These are phyloP conservation scores for Neocucurbitaria cava DNA, from an alignment of 2,329 filamentous ascomycete species.

Conservation along the genomic window DNA sequence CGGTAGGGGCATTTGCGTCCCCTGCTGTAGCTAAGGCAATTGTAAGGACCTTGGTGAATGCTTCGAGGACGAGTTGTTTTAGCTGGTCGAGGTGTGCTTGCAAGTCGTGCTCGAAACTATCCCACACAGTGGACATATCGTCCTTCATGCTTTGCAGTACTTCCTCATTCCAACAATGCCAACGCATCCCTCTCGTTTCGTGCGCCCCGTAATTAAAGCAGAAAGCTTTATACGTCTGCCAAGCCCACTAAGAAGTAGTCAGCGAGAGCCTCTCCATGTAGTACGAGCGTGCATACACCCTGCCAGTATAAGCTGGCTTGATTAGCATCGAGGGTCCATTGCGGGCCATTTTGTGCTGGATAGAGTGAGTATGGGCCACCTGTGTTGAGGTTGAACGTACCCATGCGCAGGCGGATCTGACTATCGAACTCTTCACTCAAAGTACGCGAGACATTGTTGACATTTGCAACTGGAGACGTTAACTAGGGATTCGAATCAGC, in stretches of 20 bases:
- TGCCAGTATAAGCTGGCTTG: slow-evolving; percentile 43
- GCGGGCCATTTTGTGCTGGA: slow-evolving; percentile 13
- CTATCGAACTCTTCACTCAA: slow-evolving; percentile 14
- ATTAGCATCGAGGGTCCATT: slow-evolving; percentile 41
- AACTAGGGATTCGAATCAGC: slow-evolving; percentile 23
- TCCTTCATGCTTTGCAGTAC: slow-evolving; percentile 48
- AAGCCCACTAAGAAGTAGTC: slow-evolving; percentile 13
- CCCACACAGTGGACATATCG: slow-evolving; percentile 47
- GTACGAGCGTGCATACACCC: slow-evolving; percentile 44
- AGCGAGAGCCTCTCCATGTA: slow-evolving; percentile 6
- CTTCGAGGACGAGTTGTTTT: slow-evolving; percentile 10
- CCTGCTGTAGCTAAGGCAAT: not conserved
- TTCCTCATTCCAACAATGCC: slow-evolving; percentile 57
- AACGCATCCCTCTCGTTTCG: slow-evolving; percentile 29
- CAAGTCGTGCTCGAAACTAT: slow-evolving; percentile 21
- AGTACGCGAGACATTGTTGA: slow-evolving; percentile 11
- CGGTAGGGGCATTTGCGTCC: not conserved
- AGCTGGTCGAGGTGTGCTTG: slow-evolving; percentile 13
- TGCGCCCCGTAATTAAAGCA: slow-evolving; percentile 53
- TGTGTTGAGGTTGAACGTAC: slow-evolving; percentile 6
- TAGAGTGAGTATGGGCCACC: slow-evolving; percentile 4
- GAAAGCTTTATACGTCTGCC: slow-evolving; percentile 52
- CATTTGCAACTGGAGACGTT: slow-evolving; percentile 21
- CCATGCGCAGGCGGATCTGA: slow-evolving; percentile 15
- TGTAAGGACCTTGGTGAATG: slow-evolving; percentile 8